A percentile compares a stretch with the other conserved stretches of the same genome.
Conservation (phyloP, 441 rosid genomes). For the Mallotus japonicus region DNA sequence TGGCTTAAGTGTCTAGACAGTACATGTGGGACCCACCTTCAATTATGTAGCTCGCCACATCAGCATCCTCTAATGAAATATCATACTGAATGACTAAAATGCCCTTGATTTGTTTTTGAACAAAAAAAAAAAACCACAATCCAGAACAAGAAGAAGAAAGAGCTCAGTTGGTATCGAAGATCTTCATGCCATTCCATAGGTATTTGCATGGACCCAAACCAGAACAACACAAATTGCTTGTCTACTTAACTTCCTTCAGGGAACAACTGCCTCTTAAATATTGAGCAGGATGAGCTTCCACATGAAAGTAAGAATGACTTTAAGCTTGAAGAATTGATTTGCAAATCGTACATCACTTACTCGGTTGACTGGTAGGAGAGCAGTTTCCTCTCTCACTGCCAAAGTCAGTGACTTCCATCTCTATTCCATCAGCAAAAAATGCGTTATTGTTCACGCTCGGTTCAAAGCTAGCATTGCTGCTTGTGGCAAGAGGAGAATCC, state of each 20-base stretch:
- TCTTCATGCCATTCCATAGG: too few relatives aligned
- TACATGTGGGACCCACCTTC: too few relatives aligned
- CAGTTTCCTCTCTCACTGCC: slow-evolving; percentile 50
- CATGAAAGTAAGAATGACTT: background rate
- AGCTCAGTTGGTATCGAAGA: too few relatives aligned
- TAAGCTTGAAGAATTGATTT: background rate
- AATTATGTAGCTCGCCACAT: too few relatives aligned
- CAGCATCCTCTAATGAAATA: too few relatives aligned
- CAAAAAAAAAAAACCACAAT: too few relatives aligned
- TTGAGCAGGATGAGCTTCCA: slow-evolving; percentile 7
- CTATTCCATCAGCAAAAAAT: slow-evolving; percentile 48
- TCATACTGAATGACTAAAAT: too few relatives aligned
- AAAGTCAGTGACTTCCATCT: slow-evolving; percentile 46
- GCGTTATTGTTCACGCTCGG: slow-evolving; percentile 62
- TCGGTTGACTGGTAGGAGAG: slow-evolving; percentile 41
- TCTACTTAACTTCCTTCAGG: slow-evolving; percentile 5
- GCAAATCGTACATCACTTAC: slow-evolving; percentile 24
- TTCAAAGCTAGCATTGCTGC: slow-evolving; percentile 73
- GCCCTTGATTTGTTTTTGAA: too few relatives aligned
- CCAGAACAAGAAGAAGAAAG: too few relatives aligned
- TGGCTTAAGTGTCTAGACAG: too few relatives aligned
- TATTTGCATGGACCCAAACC: too few relatives aligned
- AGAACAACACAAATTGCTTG: slow-evolving; percentile 9
- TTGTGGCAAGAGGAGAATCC: slow-evolving; percentile 64
- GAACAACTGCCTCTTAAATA: slow-evolving; percentile 28